Base-by-base conservation (phyloP, 306 rosid species). In the Glycyrrhiza uralensis region DNA sequence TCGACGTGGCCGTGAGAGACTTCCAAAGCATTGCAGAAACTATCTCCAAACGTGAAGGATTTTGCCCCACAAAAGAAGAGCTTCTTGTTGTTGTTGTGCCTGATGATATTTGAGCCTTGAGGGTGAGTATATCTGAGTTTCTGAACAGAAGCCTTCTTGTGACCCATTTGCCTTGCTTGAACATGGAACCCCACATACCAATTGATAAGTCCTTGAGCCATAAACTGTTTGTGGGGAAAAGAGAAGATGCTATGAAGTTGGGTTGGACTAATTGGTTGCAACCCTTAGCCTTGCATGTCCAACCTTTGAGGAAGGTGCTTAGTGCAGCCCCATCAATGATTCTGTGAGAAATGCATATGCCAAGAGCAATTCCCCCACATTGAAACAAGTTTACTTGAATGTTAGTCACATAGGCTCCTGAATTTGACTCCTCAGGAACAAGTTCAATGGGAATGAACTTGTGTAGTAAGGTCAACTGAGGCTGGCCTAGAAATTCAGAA, bases 351-450 rank as follows among this genome's bases (percentile, higher is more conserved):
- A 81, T 29, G 47, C 78, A 74, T 3, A 73, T 2, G 6, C 87
- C 83, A 5, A 88, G 69, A 5, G 87, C 87, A 29, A 88, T 66
- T 32, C 88, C 89, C 2, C 89, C 90, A 35, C 93, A 84, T 26
- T 64, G 52, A 24, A 90, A 87, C 5, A 74, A 8, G 7, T 59
- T 87, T 3, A 74, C 85, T 41, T 85, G 90, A 38, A 84, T 57
- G 17, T 75, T 65, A n/a, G 83, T 67, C 39, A 79, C 68, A 32
- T 75, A 49, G 18, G 47, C 35, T 26, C 60, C 70, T 1, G 52
- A 45, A 22, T 32, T 24, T 29, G 66, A 47, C 23, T 75, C 75
- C 44, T 64, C 54, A 1, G 10, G 12, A 79, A 33, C 20, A 3
- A 6, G 29, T 24, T 61, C 75, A 61, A 13, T 19, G 0, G 85